Evolutionary conservation across 495 filamentous ascomycete genomes (phyloP), one percentile per base, ranked within the genome.

Genomic region (Penicillium verhagenii): DNA sequence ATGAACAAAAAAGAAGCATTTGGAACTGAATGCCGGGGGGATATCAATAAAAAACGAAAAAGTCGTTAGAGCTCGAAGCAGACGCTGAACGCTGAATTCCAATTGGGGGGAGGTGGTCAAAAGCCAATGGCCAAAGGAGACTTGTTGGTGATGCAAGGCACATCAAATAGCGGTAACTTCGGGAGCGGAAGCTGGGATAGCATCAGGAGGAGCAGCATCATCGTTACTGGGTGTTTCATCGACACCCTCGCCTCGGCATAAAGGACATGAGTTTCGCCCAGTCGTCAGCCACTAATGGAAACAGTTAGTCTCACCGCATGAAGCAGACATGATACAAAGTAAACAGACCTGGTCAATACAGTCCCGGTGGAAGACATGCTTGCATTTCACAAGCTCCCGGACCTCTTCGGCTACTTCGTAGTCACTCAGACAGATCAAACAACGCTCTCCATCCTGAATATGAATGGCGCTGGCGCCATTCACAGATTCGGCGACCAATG

Each of bases 221-320:
- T 57, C 47, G 20, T 40, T 48, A 19, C 33, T 64, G 6, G 69
- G 53, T 1, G 70, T 68, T 57, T 78, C 75, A 47, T 60, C 54
- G 1, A 91, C 87, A 23, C 87, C 87, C 66, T 88, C 82, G 24
- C 85, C 84, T 58, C 87, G 75, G 64, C 87, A 91, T 2, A 91
- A 76, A 23, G 87, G 87, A 53, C 87, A 91, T 1, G 87, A 91
- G 66, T 91, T 91, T 55, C 87, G 86, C 35, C 88, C 87, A 21
- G 87, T 89, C 19, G 87, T 91, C 16, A 91, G 74, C 87, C 87
- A 91, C 87, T 90, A 65, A 21, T 6, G 35, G 14, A 37, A 46
- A 0, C 45, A 16, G 51, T 70, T 54, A 68, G 49, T 21, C 40
- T 14, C 18, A 26, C 5, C 1, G 23, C 31, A 18, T 31, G 11